Conservation (phyloP, 805 yeast genomes). For the Nakazawaea anatomiae region DNA sequence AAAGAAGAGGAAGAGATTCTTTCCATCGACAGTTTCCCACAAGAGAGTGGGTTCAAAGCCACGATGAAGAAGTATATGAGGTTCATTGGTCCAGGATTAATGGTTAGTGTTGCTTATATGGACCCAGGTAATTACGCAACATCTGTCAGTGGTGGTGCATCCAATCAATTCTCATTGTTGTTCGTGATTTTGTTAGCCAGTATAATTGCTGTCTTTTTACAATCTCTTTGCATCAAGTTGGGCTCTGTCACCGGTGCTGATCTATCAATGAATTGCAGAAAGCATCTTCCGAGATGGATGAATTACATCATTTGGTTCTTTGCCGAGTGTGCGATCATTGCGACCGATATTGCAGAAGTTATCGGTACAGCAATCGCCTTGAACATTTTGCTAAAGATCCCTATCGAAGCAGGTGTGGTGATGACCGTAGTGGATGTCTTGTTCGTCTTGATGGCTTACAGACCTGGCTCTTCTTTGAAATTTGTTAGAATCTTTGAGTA, state of each 20-base stretch:
- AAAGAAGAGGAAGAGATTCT: background rate
- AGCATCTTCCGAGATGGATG: conserved; percentile 32
- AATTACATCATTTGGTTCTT: conserved; percentile 32
- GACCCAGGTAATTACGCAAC: conserved; percentile 51
- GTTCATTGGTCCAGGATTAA: conserved; percentile 42
- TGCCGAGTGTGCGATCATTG: conserved; percentile 44
- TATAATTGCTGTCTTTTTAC: conserved; percentile 40
- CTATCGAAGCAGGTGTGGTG: conserved; percentile 43
- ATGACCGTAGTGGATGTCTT: conserved; percentile 40
- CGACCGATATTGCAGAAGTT: conserved; percentile 50
- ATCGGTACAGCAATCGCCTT: conserved; percentile 47
- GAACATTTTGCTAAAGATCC: conserved; percentile 36
- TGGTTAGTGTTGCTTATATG: conserved; percentile 45
- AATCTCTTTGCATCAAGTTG: conserved; percentile 36
- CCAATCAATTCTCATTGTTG: conserved; percentile 34
- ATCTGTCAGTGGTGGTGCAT: conserved; percentile 41
- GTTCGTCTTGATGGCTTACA: conserved; percentile 40
- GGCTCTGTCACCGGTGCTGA: conserved; percentile 47
- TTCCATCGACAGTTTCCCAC: background rate
- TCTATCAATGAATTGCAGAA: conserved; percentile 37
- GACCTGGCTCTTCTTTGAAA: conserved; percentile 35
- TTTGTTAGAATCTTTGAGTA: conserved; percentile 32
- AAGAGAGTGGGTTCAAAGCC: background rate
- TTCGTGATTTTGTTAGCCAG: conserved; percentile 38
- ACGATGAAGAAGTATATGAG: conserved; percentile 29